These are phyloP conservation scores for Perkinsela sp. DNA, from an alignment of 208 protist species.

Conservation along the genomic window DNA sequence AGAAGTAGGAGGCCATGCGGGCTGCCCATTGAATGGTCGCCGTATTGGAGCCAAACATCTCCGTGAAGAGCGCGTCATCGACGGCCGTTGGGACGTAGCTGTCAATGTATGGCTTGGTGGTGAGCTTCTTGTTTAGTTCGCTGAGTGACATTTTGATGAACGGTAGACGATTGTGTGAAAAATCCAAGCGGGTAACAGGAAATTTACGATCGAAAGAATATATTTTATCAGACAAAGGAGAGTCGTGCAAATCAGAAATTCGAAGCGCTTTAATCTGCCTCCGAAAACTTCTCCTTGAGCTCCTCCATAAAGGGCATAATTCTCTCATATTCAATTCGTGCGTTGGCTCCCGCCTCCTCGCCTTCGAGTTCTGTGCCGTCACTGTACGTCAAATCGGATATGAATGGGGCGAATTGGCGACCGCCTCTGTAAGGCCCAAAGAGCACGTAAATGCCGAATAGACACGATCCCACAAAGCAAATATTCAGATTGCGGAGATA, in stretches of 20 bases:
- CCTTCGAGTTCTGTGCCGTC: slow-evolving; percentile 44
- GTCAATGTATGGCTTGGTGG: slow-evolving; percentile 33
- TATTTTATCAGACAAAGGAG: too few species aligned
- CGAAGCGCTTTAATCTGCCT: slow-evolving; percentile 2
- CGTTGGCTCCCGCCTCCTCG: slow-evolving; percentile 46
- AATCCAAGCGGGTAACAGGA: slow-evolving; percentile 1
- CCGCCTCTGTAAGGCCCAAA: not conserved
- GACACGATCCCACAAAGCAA: not conserved
- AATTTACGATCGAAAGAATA: too few species aligned
- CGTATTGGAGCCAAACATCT: slow-evolving; percentile 42
- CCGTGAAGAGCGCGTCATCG: slow-evolving; percentile 38
- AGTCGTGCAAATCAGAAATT: too few species aligned
- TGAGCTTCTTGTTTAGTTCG: slow-evolving; percentile 51
- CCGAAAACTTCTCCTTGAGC: slow-evolving; percentile 28
- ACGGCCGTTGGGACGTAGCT: slow-evolving; percentile 37
- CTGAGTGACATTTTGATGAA: slow-evolving; percentile 10
- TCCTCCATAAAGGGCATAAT: slow-evolving; percentile 65
- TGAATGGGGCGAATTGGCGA: slow-evolving; percentile 31
- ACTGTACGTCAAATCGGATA: slow-evolving; percentile 33
- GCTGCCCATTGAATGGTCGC: slow-evolving; percentile 48
- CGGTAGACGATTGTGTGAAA: slow-evolving; percentile 1
- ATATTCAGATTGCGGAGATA: not conserved
- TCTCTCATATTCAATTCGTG: slow-evolving; percentile 46
- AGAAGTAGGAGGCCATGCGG: slow-evolving; percentile 63
- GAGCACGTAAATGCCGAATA: not conserved